These are phyloP conservation scores for Sporothrix protearum DNA, from an alignment of 2,329 filamentous ascomycete genomes.

Conservation along the genomic window DNA sequence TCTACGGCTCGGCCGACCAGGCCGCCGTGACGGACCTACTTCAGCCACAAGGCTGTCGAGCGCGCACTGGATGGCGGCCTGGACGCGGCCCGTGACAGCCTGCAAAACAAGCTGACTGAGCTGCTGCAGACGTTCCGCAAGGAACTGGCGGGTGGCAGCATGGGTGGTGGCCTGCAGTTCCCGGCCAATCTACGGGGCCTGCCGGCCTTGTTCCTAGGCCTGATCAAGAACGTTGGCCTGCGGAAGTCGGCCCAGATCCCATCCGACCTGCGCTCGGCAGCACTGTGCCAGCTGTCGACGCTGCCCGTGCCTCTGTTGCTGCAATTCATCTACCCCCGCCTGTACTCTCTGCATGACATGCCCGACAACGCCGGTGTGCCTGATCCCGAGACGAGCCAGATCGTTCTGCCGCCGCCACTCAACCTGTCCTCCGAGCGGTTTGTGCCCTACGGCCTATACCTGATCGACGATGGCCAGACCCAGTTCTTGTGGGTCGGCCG, in stretches of 20 bases:
- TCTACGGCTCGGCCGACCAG: slow-evolving; percentile 94
- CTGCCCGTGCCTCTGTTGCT: slow-evolving; percentile 84
- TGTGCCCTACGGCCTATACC: slow-evolving; percentile 84
- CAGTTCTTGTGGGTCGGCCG: slow-evolving; percentile 97
- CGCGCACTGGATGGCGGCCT: slow-evolving; percentile 73
- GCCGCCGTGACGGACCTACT: slow-evolving; percentile 89
- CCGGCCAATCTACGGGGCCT: slow-evolving; percentile 86
- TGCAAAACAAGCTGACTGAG: slow-evolving; percentile 89
- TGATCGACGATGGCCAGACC: slow-evolving; percentile 95
- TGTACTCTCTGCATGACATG: slow-evolving; percentile 94
- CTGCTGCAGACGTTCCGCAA: slow-evolving; percentile 94
- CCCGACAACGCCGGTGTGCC: slow-evolving; percentile 86
- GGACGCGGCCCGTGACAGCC: slow-evolving; percentile 83
- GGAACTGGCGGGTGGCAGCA: slow-evolving; percentile 91
- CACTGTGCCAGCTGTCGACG: slow-evolving; percentile 90
- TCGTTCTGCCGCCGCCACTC: slow-evolving; percentile 75
- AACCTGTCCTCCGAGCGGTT: slow-evolving; percentile 88
- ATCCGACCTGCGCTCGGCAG: slow-evolving; percentile 87
- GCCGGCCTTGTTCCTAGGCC: slow-evolving; percentile 82
- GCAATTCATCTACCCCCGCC: slow-evolving; percentile 83
- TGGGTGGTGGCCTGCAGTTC: slow-evolving; percentile 92
- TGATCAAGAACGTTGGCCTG: slow-evolving; percentile 95
- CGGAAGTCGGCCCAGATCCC: slow-evolving; percentile 92
- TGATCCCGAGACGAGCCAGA: slow-evolving; percentile 81
- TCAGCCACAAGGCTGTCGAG: slow-evolving; percentile 96